Evolutionary conservation across 1,139 yeast species (phyloP), one percentile per base, ranked within the genome.

Genomic region (Saccharomycopsis hybrid): DNA sequence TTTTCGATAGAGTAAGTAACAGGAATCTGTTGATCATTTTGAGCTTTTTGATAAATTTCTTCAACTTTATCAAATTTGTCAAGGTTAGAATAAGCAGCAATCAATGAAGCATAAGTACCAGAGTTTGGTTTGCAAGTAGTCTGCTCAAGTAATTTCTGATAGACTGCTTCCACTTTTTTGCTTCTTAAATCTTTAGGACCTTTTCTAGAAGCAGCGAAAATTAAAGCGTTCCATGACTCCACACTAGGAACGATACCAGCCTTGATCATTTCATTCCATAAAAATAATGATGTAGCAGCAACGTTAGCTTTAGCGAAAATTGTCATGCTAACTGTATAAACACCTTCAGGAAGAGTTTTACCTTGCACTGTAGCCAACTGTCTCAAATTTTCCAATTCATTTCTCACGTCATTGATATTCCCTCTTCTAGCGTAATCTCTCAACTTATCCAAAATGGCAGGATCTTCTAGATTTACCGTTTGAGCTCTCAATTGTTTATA

Each of bases 201-300:
- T 27, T 42, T 43, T 31, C 65, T 63, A 3, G 73, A 60, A 28
- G 70, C 74, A 1, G 78, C 67, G 42, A 64, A 59, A 32, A 77
- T 62, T 46, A 77, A 61, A 47, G 69, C 68, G 50, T 75, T 73
- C 79, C 79, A 77, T 3, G 71, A 61, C 5, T 59, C 59, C 8
- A 67, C 57, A 2, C 69, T 57, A 4, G 73, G 71, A 1, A 52
- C 53, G 8, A 64, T 54, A 4, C 63, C 65, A 4, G 59, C 49
- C 25, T 59, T 52, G 28, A 66, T 55, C 59, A 75, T 57, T 40
- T 63, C 64, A 47, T 67, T 69, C 77, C 78, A 76, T 2, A 70
- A 54, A 3, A 62, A 59, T 46, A 69, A 63, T 3, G 75, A 68
- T 43, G 56, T 60, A 5, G 59, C 57, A 2, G 63, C 52, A 39